Evolutionary conservation across 1,284 basidiomycete genomes (phyloP).

Genomic region (Cystobasidiaceae sp.): DNA sequence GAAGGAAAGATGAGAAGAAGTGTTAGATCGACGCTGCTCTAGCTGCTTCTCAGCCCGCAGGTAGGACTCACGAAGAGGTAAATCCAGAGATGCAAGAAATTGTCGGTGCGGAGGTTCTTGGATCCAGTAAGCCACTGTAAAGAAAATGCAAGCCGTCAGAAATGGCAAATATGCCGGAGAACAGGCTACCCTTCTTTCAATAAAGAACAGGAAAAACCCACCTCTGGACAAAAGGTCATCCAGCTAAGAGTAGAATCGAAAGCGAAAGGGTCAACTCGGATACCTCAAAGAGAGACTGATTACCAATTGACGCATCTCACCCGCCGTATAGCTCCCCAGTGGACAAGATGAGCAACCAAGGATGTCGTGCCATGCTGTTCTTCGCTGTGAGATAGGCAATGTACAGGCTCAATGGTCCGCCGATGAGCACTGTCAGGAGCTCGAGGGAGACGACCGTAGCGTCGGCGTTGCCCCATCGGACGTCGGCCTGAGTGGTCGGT

Average conservation of each 20-base stretch:
- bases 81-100: slow-evolving; percentile 30
- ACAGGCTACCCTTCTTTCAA: not conserved
- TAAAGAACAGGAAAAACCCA: not conserved
- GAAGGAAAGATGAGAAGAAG: not conserved
- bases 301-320: slow-evolving; percentile 2
- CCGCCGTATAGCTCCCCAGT: slow-evolving; percentile 29
- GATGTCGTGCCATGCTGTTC: slow-evolving; percentile 18
- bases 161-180: not conserved
- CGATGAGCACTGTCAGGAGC: slow-evolving; percentile 63
- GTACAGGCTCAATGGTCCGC: slow-evolving; percentile 25
- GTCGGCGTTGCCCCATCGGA: slow-evolving; percentile 70
- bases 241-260: not conserved
- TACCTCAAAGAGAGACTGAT: too few relatives aligned
- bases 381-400: slow-evolving; percentile 23
- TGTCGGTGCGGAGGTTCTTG: slow-evolving; percentile 21
- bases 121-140: slow-evolving; percentile 31
- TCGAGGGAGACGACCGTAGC: slow-evolving; percentile 73
- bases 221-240: slow-evolving; percentile 32
- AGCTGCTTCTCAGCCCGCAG: too few relatives aligned
- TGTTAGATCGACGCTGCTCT: too few relatives aligned
- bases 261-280: too few relatives aligned
- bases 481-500: slow-evolving; percentile 59
- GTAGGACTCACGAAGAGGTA: slow-evolving; percentile 28
- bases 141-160: too few relatives aligned
- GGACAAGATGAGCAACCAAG: slow-evolving; percentile 25